Base-by-base conservation (phyloP, 2,329 filamentous ascomycete species). In the Epichloe brachyelytri region DNA sequence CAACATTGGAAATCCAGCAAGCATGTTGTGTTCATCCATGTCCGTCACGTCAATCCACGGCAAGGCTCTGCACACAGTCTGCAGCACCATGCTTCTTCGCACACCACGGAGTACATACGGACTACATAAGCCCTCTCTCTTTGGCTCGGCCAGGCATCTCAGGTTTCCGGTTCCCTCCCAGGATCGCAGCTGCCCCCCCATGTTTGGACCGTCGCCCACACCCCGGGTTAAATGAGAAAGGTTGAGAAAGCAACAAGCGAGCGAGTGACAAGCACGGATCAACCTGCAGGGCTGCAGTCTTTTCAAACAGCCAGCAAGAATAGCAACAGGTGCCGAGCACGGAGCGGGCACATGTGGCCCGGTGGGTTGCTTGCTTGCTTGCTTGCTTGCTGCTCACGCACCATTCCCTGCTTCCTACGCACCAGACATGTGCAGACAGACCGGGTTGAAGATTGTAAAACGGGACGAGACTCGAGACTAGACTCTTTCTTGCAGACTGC, bases 401-500 rank as follows among this genome's bases (percentile, higher is more conserved):
- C 43, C 17, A 17, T 15, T 30, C 14, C 15, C 43, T 33, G 26
- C 19, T 39, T 7, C 48, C 12, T 44, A 8, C 33, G 15, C 48
- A n/a, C 40, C n/a, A 30, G 44, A 48, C 46, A 40, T 34, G 46
- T 43, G 39, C 38, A 39, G 37, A 34, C 38, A 39, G 37, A 40
- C 46, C 22, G 7, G 46, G 46, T 48, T n/a, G 19, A 48, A 38
- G 46, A 47, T 33, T 37, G 36, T 11, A 22, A 37, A 30, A 38
- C 37, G 46, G 14, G 36, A 30, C 26, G 26, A 38, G 36, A 15
- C 15, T 26, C 15, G 19, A 37, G 19, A 26, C 19, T 10, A 19
- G 47, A 43, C 26, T 49, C 39, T 43, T 43, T 40, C 47, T 36
- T 49, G 47, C 47, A 44, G 48, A 37, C 34, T 36, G 22, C 36